A percentile compares a stretch with the other conserved stretches of the same genome.
Conservation (phyloP, 2,329 filamentous ascomycete genomes). For the Curvularia sp. region DNA sequence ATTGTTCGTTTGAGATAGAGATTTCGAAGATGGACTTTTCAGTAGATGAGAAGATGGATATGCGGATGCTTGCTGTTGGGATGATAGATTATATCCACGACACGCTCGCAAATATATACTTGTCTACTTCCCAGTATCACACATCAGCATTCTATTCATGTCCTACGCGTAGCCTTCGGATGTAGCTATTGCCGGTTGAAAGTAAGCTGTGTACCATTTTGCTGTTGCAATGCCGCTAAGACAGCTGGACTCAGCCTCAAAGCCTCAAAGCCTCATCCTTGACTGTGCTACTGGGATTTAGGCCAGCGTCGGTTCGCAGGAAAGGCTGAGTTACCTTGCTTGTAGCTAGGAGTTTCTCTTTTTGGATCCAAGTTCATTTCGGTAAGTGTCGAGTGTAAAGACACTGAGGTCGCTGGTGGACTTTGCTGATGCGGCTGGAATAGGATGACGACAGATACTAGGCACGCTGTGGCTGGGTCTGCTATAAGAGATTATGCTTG, state of each 20-base stretch:
- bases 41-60: not conserved
- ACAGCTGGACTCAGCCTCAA: constrained; percentile 7
- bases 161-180: constrained; percentile 21
- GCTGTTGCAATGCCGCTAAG: constrained; percentile 6
- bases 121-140: not conserved
- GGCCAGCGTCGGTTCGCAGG: not conserved
- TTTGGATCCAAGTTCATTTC: not conserved
- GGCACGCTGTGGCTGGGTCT: constrained; percentile 10
- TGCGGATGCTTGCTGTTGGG: constrained; percentile 17
- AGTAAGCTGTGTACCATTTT: constrained; percentile 14
- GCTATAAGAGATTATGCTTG: constrained; percentile 5
- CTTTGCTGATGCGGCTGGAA: constrained; percentile 12
- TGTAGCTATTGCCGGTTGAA: constrained; percentile 13
- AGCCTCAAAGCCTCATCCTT: constrained; percentile 11
- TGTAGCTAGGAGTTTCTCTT: not conserved
- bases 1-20: not conserved
- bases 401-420: constrained; percentile 7
- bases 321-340: not conserved
- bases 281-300: constrained; percentile 2
- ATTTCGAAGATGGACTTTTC: constrained; percentile 1
- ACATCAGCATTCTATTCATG: constrained; percentile 12
- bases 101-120: constrained; percentile 15
- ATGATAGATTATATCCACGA: constrained; percentile 27
- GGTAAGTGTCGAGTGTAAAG: not conserved
- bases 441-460: constrained; percentile 13